phyloP scores from a whole-genome alignment of 352 stramenopile genomes.

The Proteromonas lacertae region DNA sequence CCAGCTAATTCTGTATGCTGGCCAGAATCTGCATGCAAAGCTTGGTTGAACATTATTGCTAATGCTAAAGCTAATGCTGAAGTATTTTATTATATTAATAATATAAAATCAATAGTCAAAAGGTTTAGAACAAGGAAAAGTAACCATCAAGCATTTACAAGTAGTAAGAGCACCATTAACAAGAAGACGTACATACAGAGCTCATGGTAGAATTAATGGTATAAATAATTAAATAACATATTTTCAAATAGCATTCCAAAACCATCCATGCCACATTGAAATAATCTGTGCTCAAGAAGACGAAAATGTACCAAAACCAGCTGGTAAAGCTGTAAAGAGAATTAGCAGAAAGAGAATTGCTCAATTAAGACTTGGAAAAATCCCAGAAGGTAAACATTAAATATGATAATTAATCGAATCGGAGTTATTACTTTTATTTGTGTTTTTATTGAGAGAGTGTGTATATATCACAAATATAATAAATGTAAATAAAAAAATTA shows the following conservation, averaged over 20 bases:
- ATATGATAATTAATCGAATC: too few relatives aligned
- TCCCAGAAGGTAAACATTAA: too few relatives aligned
- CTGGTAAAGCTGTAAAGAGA: too few relatives aligned
- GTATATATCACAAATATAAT: too few relatives aligned
- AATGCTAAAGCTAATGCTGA: slow-evolving; percentile 95
- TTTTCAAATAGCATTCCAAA: background rate
- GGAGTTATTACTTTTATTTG: too few relatives aligned
- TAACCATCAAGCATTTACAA: slow-evolving; percentile 86
- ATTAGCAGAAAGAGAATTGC: too few relatives aligned
- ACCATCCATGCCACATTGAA: slow-evolving; percentile 8
- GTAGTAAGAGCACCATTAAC: slow-evolving; percentile 86
- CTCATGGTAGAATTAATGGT: slow-evolving; percentile 10
- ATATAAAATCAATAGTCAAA: slow-evolving; percentile 24
- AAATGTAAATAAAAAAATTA: too few relatives aligned
- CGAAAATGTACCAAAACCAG: too few relatives aligned
- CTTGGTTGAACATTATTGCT: slow-evolving; percentile 85
- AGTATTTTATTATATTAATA: slow-evolving; percentile 3
- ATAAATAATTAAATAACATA: background rate
- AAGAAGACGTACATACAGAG: slow-evolving; percentile 83
- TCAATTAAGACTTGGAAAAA: too few relatives aligned
- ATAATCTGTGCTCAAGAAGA: too few relatives aligned
- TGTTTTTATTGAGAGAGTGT: too few relatives aligned
- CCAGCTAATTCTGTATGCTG: slow-evolving; percentile 86
- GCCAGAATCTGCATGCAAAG: slow-evolving; percentile 89
- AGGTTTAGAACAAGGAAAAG: slow-evolving; percentile 67